phyloP scores from a whole-genome alignment of 371 early-diverging fungal species.

The Mucor mucedo region DNA sequence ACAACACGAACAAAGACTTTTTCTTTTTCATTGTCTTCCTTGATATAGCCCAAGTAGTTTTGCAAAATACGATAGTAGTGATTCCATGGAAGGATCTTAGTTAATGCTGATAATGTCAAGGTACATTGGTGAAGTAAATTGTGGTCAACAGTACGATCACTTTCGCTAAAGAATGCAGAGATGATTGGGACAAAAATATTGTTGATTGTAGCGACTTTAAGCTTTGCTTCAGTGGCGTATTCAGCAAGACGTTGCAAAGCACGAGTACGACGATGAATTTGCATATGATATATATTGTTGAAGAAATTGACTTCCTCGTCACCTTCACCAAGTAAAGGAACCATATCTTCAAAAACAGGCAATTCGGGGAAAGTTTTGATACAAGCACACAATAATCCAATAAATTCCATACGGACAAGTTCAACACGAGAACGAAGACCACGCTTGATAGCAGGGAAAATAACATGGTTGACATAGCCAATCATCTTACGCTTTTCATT shows the following conservation, averaged over 20 bases:
- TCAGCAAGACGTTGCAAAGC: constrained; percentile 82
- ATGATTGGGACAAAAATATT: constrained; percentile 87
- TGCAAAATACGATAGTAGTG: constrained; percentile 80
- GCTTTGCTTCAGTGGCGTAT: constrained; percentile 39
- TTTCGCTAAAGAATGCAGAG: constrained; percentile 82
- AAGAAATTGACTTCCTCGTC: constrained; percentile 89
- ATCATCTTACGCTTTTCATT: constrained; percentile 52
- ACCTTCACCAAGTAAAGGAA: constrained; percentile 62
- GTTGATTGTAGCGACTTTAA: constrained; percentile 64
- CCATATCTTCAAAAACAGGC: constrained; percentile 72
- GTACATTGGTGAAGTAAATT: constrained; percentile 83
- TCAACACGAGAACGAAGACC: constrained; percentile 67
- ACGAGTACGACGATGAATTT: constrained; percentile 87
- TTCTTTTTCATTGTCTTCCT: constrained; percentile 70
- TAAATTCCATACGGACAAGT: constrained; percentile 75
- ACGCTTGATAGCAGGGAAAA: constrained; percentile 79
- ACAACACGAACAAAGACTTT: constrained; percentile 80
- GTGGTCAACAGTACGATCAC: constrained; percentile 70
- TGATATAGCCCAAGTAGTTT: constrained; percentile 69
- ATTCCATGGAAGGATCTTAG: constrained; percentile 78
- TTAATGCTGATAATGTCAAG: constrained; percentile 70
- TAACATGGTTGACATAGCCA: constrained; percentile 60
- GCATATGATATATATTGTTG: constrained; percentile 91
- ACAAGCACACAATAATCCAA: constrained; percentile 65
- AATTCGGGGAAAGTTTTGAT: constrained; percentile 66